A percentile compares a stretch with the other conserved stretches of the same genome.
phyloP scores from a whole-genome alignment of 2,329 filamentous ascomycete species.

The Penicillium sp. region DNA sequence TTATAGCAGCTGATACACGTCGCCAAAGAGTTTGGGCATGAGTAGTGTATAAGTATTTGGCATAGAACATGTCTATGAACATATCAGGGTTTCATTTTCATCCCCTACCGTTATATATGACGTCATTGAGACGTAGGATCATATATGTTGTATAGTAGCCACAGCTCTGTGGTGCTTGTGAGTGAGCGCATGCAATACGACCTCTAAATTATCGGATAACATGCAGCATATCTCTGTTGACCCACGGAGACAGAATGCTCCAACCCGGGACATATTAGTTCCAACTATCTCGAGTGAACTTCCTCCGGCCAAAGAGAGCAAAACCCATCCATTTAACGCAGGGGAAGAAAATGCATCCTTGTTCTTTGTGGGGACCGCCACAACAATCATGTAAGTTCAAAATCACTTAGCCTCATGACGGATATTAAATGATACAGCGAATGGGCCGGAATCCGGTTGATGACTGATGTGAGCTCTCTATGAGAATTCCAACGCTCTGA shows the following conservation, averaged over 20 bases:
- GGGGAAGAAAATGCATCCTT: slow-evolving; percentile 39
- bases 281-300: slow-evolving; percentile 33
- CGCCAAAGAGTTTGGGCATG: too few species aligned
- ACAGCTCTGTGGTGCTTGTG: too few species aligned
- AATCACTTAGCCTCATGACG: not conserved
- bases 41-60: too few species aligned
- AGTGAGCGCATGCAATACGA: too few species aligned
- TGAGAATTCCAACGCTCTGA: not conserved
- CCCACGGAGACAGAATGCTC: slow-evolving; percentile 36
- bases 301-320: slow-evolving; percentile 47
- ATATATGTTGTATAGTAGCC: too few species aligned
- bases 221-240: slow-evolving; percentile 32
- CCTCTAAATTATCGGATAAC: not conserved
- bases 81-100: too few species aligned
- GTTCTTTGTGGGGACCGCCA: slow-evolving; percentile 43
- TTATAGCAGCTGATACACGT: too few species aligned
- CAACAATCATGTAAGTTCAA: slow-evolving; percentile 34
- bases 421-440: slow-evolving; percentile 28
- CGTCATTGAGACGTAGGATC: too few species aligned
- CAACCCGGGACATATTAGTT: slow-evolving; percentile 39
- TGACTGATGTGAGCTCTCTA: slow-evolving; percentile 38
- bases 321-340: slow-evolving; percentile 41
- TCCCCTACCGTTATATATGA: too few species aligned
- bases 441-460: slow-evolving; percentile 41
- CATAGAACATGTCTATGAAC: too few species aligned